Evolutionary conservation across 768 basidiomycete genomes (phyloP), one percentile per base, ranked within the genome.

Genomic region (Crucibulum laeve): DNA sequence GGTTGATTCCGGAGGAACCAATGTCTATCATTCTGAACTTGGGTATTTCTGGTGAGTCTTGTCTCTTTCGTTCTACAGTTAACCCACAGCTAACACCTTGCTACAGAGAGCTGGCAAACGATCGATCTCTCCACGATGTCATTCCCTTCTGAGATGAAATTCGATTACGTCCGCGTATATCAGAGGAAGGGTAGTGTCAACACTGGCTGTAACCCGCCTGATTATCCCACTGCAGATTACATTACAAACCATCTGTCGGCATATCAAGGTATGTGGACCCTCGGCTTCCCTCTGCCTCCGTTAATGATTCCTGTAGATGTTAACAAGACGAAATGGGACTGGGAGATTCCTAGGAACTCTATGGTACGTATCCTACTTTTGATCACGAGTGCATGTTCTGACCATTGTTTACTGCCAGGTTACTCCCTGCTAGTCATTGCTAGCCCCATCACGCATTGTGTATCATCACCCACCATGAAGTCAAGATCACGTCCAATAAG

Each of bases 81-180:
- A 42, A 44, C 38, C 26, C 32, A 7, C 4, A 34, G n/a, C 24
- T 43, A 18, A 21, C 28, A 6, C 19, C 15, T 38, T 21, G 42
- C 25, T 38, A 22, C 55, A 73, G 80, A 70, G 24, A 81, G 78
- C 51, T 91, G 89, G 80, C 87, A 89, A 48, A 62, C 63, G 3
- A 71, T 73, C 47, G 74, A 83, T 43, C 45, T 72, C 32, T 42
- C 65, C 18, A 73, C 82, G 33, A 71, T 89, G 70, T 59, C 62
- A 18, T 88, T 87, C 71, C 87, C 87, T 0, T 76, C 80, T 1
- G 77, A 80, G 51, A 73, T 89, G 69, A 67, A 74, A 30, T 63
- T 91, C 26, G 87, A 92, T 59, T 91, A 90, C 57, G 81, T 91
- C 30, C 74, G 89, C 19, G 84, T 92, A 15, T 92, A 90, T 59